phyloP scores from a whole-genome alignment of 495 filamentous ascomycete genomes.

The Hypomontagnella submonticulosa region DNA sequence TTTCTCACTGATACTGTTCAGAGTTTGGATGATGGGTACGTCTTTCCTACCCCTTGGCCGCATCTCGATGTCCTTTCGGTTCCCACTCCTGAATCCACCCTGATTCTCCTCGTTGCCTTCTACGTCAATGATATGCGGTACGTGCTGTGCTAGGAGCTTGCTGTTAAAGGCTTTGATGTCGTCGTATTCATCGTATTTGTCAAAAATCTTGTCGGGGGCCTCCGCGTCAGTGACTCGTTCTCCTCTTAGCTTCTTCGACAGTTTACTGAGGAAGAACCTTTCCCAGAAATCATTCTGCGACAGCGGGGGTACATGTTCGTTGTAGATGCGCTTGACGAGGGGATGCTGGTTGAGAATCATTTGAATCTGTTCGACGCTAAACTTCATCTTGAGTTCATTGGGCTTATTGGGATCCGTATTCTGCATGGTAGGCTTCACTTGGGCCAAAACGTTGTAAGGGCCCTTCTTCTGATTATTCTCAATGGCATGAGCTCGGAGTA shows the following conservation, averaged over 20 bases:
- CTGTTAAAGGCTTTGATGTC: slow-evolving; percentile 64
- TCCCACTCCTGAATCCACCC: slow-evolving; percentile 72
- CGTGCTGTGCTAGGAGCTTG: slow-evolving; percentile 65
- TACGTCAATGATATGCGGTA: slow-evolving; percentile 90
- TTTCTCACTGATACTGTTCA: slow-evolving; percentile 90
- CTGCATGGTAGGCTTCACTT: slow-evolving; percentile 84
- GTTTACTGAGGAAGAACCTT: slow-evolving; percentile 86
- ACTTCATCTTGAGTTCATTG: slow-evolving; percentile 79
- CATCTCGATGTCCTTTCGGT: slow-evolving; percentile 89
- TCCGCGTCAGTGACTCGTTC: slow-evolving; percentile 83
- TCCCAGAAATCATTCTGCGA: slow-evolving; percentile 87
- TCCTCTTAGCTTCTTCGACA: slow-evolving; percentile 92
- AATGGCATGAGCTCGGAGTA: slow-evolving; percentile 89
- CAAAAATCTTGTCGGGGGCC: slow-evolving; percentile 76
- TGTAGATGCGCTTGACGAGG: slow-evolving; percentile 88
- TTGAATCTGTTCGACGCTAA: slow-evolving; percentile 91
- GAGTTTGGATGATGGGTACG: slow-evolving; percentile 75
- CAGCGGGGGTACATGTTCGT: slow-evolving; percentile 89
- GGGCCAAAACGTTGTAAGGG: slow-evolving; percentile 90
- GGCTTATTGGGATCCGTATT: slow-evolving; percentile 44
- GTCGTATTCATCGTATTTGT: slow-evolving; percentile 81
- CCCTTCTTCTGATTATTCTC: slow-evolving; percentile 86
- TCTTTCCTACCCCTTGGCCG: slow-evolving; percentile 64
- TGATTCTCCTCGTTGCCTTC: slow-evolving; percentile 95
- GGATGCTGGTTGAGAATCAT: slow-evolving; percentile 94